phyloP scores from a whole-genome alignment of 305 asterid genomes.

The Rubia balearica region DNA sequence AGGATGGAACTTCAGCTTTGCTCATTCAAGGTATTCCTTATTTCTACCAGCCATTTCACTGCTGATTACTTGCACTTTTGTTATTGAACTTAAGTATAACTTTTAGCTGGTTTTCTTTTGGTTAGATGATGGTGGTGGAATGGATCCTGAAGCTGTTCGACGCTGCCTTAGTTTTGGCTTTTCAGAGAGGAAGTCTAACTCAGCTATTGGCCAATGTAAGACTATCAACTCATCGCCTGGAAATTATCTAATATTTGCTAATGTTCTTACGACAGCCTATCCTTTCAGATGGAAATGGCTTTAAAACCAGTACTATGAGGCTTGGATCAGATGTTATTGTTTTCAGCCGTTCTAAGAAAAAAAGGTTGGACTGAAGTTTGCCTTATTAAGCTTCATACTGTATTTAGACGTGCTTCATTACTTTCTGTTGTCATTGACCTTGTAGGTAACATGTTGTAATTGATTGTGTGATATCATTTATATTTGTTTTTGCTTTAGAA shows the following conservation, averaged over 20 bases:
- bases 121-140: conserved; percentile 91
- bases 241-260: conserved; percentile 11
- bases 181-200: conserved; percentile 76
- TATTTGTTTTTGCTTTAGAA: background rate
- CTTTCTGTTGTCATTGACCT: background rate
- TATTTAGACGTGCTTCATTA: background rate
- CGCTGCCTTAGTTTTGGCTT: conserved; percentile 89
- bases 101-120: conserved; percentile 22
- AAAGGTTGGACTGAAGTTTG: conserved; percentile 32
- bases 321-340: conserved; percentile 92
- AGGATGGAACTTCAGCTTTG: conserved; percentile 66
- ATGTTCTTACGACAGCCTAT: conserved; percentile 22
- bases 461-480: background rate
- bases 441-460: background rate
- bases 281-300: conserved; percentile 93
- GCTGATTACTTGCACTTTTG: conserved; percentile 15
- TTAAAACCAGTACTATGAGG: conserved; percentile 97
- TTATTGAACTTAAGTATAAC: conserved; percentile 5
- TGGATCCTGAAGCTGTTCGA: conserved; percentile 81
- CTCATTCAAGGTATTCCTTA: conserved; percentile 65
- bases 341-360: conserved; percentile 55
- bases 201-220: conserved; percentile 85
- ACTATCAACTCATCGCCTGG: conserved; percentile 10
- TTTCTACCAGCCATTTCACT: conserved; percentile 16
- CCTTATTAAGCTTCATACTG: background rate